These are phyloP conservation scores for Akebia trifoliata DNA, from an alignment of 164 flowering plant genomes.

Conservation along the genomic window DNA sequence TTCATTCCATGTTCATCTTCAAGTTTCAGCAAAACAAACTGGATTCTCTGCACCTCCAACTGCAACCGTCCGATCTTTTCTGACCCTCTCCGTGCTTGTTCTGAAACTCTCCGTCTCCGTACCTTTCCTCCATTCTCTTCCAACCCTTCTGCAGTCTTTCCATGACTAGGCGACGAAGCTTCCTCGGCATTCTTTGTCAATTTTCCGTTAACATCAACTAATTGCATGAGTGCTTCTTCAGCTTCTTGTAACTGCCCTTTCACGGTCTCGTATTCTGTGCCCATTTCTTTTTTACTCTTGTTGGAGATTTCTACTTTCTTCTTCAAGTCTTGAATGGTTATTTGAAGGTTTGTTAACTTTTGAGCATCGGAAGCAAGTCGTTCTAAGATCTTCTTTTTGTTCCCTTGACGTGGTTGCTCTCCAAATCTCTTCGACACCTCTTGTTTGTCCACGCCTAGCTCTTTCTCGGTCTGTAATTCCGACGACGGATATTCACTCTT, in stretches of 20 bases:
- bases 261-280: slow-evolving; percentile 42
- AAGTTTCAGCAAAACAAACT: slow-evolving; percentile 49
- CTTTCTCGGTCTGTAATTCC: slow-evolving; percentile 48
- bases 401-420: slow-evolving; percentile 36
- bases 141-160: slow-evolving; percentile 9
- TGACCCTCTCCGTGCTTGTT: slow-evolving; percentile 55
- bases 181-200: slow-evolving; percentile 43
- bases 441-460: slow-evolving; percentile 62
- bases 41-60: slow-evolving; percentile 70
- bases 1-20: slow-evolving; percentile 52
- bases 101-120: slow-evolving; percentile 33
- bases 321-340: slow-evolving; percentile 65
- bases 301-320: slow-evolving; percentile 50
- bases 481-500: slow-evolving; percentile 27
- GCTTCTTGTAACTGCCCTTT: slow-evolving; percentile 70
- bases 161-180: slow-evolving; percentile 23
- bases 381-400: slow-evolving; percentile 58
- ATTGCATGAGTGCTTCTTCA: slow-evolving; percentile 49
- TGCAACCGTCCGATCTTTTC: slow-evolving; percentile 82
- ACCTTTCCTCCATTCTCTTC: slow-evolving; percentile 29
- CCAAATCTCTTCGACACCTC: slow-evolving; percentile 44
- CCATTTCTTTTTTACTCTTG: slow-evolving; percentile 44
- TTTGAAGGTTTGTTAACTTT: slow-evolving; percentile 71
- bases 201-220: slow-evolving; percentile 51
- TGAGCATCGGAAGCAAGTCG: slow-evolving; percentile 71